Conservation (phyloP, 768 basidiomycete species). For the Cubamyces sp. region DNA sequence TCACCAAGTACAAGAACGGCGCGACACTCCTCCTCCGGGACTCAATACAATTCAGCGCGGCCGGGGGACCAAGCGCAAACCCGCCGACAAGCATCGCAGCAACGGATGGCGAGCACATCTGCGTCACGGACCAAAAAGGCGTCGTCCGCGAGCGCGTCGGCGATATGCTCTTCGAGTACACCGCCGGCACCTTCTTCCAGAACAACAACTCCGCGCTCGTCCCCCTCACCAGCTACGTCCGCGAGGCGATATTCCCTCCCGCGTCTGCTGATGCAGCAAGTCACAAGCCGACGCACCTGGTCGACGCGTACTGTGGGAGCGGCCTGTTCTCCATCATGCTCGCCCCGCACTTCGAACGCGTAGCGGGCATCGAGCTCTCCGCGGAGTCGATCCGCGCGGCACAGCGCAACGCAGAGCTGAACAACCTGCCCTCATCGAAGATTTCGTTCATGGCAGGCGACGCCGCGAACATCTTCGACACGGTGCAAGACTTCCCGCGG, state of each 20-base stretch:
- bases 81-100: not conserved
- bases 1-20: slow-evolving; percentile 80
- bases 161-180: slow-evolving; percentile 79
- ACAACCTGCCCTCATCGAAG: slow-evolving; percentile 57
- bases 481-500: slow-evolving; percentile 67
- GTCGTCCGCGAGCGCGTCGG: slow-evolving; percentile 87
- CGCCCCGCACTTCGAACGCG: slow-evolving; percentile 68
- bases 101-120: slow-evolving; percentile 61
- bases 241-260: slow-evolving; percentile 62
- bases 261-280: slow-evolving; percentile 21
- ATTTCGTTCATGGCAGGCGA: slow-evolving; percentile 79
- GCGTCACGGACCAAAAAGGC: slow-evolving; percentile 81
- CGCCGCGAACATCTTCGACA: slow-evolving; percentile 82
- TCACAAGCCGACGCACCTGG: slow-evolving; percentile 73
- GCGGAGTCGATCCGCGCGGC: slow-evolving; percentile 71
- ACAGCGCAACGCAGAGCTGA: slow-evolving; percentile 65
- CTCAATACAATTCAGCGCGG: slow-evolving; percentile 48
- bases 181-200: slow-evolving; percentile 93
- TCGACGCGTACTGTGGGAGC: slow-evolving; percentile 93
- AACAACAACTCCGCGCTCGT: slow-evolving; percentile 95
- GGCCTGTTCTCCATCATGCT: slow-evolving; percentile 89
- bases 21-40: slow-evolving; percentile 92
- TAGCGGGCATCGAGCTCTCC: slow-evolving; percentile 90
- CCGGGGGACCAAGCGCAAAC: not conserved
- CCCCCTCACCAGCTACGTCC: slow-evolving; percentile 83